Evolutionary conservation across 805 yeast genomes (phyloP), one percentile per base, ranked within the genome.

Genomic region (Candida broadrunensis): DNA sequence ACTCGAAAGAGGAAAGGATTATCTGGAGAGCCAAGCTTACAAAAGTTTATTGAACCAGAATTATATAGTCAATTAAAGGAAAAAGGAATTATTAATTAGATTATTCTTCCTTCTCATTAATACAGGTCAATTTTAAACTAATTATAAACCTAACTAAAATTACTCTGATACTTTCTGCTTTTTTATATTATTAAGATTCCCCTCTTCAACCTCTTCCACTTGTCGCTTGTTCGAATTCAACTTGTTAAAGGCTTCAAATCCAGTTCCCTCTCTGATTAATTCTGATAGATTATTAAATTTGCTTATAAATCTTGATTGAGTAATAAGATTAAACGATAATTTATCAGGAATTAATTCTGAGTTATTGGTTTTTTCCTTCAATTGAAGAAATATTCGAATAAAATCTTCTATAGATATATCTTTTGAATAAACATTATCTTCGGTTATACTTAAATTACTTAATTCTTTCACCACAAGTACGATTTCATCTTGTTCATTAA

Each of bases 1-100:
- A 88, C 97, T 0, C 74, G 99, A 58, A 79, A 81, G 51, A 75
- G 97, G 51, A 91, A 89, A 57, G 98, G 97, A 0, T 63, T 91
- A 26, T 73, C 80, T 6, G 87, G 83, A 12, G 95, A 84, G 45
- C 87, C 88, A 16, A 71, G 73, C 2, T 55, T 90, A 36, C 71
- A 74, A 36, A 80, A 80, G 48, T 88, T 83, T 53, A 75, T 90
- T 20, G 95, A 84, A 38, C 61, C 64, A 2, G 83, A 77, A 2
- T 61, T 86, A 15, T 77, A 72, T 47, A 66, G 67, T 6, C 75
- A 77, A 47, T 60, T 88, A 50, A 63, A 65, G 43, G 77, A 73
- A 30, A 64, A 72, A 33, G 85, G 83, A 0, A 39, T 77, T 14
- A 32, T 60, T 23, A 30, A 37, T 15, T 43, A 32, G 14, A 29